These are phyloP conservation scores for Fistulinella cinereoalba DNA, from an alignment of 1,284 basidiomycete species.

Conservation along the genomic window DNA sequence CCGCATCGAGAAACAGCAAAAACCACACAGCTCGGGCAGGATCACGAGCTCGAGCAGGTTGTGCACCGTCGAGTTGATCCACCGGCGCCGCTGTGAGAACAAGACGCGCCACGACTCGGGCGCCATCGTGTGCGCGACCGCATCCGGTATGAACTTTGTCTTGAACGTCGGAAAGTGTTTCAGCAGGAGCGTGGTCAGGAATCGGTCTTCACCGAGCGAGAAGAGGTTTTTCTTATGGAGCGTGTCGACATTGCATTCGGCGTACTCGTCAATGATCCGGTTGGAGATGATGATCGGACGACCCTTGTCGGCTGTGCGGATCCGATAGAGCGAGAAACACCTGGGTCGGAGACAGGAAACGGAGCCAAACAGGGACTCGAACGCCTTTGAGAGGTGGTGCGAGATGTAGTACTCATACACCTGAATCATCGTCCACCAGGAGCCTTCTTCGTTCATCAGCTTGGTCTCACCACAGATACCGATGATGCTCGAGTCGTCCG, in stretches of 20 bases:
- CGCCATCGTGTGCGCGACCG: constrained; percentile 85
- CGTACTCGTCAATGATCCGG: constrained; percentile 94
- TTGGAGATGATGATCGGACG: constrained; percentile 97
- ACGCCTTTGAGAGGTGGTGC: constrained; percentile 80
- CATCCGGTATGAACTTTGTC: constrained; percentile 93
- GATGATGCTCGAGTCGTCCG: constrained; percentile 89
- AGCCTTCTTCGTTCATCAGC: constrained; percentile 87
- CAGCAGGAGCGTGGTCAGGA: constrained; percentile 88
- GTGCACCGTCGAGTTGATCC: constrained; percentile 99
- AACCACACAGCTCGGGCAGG: constrained; percentile 90
- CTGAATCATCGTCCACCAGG: constrained; percentile 99
- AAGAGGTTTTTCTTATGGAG: too few relatives aligned
- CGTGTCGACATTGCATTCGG: constrained; percentile 91
- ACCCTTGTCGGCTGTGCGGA: constrained; percentile 79
- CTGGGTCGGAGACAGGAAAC: constrained; percentile 46
- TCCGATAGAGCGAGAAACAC: constrained; percentile 32
- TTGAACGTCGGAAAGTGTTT: constrained; percentile 98
- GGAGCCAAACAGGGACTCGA: constrained; percentile 80
- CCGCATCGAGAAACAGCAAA: constrained; percentile 98
- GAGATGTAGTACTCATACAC: constrained; percentile 88
- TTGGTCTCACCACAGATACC: constrained; percentile 97
- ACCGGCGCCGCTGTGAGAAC: constrained; percentile 92
- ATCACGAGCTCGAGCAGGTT: constrained; percentile 93
- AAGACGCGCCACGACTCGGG: constrained; percentile 87
- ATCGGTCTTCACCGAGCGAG: too few relatives aligned